Percentiles rank a stretch among this genome's conserved stretches.
phyloP scores from a whole-genome alignment of 2,329 filamentous ascomycete species.

The Mollisia scopiformis region DNA sequence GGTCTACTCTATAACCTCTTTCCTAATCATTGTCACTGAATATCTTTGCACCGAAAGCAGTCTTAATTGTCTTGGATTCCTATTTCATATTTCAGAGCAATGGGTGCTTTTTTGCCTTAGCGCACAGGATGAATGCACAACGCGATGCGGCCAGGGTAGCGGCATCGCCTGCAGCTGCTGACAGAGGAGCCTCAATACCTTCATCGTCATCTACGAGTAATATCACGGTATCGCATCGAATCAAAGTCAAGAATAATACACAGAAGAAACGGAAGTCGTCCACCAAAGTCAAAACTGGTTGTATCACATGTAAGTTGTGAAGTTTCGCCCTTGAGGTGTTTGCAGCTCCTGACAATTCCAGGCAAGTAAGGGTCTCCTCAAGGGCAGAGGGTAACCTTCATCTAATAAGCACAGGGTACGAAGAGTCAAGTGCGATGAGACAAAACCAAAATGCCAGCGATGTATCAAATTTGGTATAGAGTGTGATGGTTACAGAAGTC shows the following conservation, averaged over 20 bases:
- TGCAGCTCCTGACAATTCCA: no score
- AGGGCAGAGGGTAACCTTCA: no score
- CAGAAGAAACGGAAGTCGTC: not conserved
- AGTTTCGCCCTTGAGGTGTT: no score
- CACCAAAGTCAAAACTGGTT: slow-evolving; percentile 12
- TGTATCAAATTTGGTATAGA: slow-evolving; percentile 11
- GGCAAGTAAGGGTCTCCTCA: no score
- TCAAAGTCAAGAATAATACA: not conserved
- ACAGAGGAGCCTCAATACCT: not conserved
- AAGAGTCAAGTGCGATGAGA: slow-evolving; percentile 18
- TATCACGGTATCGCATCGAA: not conserved
- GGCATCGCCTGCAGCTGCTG: not conserved
- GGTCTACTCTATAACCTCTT: no score
- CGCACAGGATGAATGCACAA: not conserved
- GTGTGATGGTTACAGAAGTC: slow-evolving; percentile 13
- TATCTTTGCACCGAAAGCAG: not conserved
- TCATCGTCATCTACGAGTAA: not conserved
- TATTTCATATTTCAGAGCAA: not conserved
- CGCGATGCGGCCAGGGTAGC: not conserved
- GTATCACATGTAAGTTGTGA: slow-evolving; percentile 17
- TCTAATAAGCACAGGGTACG: slow-evolving; percentile 6
- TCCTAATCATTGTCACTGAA: not conserved
- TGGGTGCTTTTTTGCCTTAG: not conserved
- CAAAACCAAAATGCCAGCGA: slow-evolving; percentile 4
- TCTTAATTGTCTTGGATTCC: not conserved